Conservation (phyloP, 345 rosid genomes). For the Sisymbrium irio region DNA sequence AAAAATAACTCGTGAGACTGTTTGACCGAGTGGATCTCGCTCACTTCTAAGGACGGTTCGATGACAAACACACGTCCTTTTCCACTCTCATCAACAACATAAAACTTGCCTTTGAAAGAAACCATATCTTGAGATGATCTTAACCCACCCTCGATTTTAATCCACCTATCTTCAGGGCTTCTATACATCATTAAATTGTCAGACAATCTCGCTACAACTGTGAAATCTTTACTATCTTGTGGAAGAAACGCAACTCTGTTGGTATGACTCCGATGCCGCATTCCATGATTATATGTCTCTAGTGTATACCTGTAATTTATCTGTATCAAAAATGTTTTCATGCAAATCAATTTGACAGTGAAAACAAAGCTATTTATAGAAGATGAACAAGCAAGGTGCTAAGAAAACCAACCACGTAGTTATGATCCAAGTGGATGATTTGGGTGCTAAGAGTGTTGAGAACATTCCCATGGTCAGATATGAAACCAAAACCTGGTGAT, state of each 20-base stretch:
- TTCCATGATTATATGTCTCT: too few species aligned
- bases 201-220: neutral
- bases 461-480: too few species aligned
- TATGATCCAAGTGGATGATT: neutral
- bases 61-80: neutral
- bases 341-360: neutral
- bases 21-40: neutral
- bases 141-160: neutral
- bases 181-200: neutral
- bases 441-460: neutral
- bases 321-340: too few species aligned
- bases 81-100: conserved; percentile 5
- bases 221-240: neutral
- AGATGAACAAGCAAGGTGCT: neutral
- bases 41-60: neutral
- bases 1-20: neutral
- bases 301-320: too few species aligned
- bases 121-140: neutral
- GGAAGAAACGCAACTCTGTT: neutral
- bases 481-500: too few species aligned
- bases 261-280: neutral
- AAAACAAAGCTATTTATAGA: neutral
- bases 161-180: neutral
- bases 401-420: neutral
- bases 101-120: conserved; percentile 3